Base-by-base conservation (phyloP, 148 eudicot species). In the Spergularia marina region DNA sequence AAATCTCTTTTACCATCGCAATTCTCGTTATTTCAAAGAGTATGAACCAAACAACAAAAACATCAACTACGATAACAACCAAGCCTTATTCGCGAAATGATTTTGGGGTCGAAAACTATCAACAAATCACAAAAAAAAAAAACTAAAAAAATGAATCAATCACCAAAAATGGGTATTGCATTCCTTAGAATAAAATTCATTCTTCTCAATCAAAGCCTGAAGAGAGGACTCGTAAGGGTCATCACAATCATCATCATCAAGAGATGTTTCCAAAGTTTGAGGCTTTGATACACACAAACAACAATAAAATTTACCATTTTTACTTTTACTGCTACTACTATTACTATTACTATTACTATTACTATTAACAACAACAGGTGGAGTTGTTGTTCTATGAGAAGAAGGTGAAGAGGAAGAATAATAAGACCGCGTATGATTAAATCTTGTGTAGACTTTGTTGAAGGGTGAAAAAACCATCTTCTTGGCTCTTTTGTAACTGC, bases 121-220 rank as follows among this genome's bases (percentile, higher is more conserved):
- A 23, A 23, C 25, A 23, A 23, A 23, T 23, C 25, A 23, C 1
- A 23, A 23, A 0, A 23, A 23, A 23, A 23, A 23, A 23, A 23
- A 23, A 23, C 0, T 23, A 23, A 23, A 39, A 17, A 76, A 40
- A 36, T 12, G 12, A 70, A 64, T 57, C 78, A 80, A 14, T 72
- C 20, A 82, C 65, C 77, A 54, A 91, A 91, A 66, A 86, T 90
- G 95, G 77, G 92, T 83, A 85, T 92, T 87, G 82, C 94, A 92
- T 39, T 92, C 95, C 40, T 87, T 70, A 25, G 86, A 86, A 79
- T 76, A 90, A 70, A 92, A 92, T 81, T 90, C 91, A 81, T 90
- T 92, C 30, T 84, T 88, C 81, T 92, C 97, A 72, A 92, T 89
- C 83, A 92, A 77, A 77, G 64, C 76, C 77, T 86, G 88, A 72